A percentile compares a stretch with the other conserved stretches of the same genome.
Evolutionary conservation across 2,329 filamentous ascomycete genomes (phyloP).

Genomic region (Xylariaceae sp.): DNA sequence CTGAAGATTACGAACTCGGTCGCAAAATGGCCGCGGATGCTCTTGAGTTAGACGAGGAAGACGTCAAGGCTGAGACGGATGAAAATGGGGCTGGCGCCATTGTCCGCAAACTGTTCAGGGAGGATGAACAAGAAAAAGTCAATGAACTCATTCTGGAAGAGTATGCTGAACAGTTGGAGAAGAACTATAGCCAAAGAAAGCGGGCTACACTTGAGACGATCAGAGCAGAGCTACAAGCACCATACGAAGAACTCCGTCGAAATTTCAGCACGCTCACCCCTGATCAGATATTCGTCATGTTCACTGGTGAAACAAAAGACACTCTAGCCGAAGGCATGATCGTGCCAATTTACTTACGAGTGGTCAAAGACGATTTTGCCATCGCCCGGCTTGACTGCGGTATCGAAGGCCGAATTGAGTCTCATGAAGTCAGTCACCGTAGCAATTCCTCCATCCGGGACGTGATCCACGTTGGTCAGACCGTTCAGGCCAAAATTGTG

Average conservation of each 20-base stretch:
- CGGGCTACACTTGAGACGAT: slow-evolving; percentile 96
- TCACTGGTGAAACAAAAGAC: slow-evolving; percentile 88
- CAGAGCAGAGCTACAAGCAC: slow-evolving; percentile 85
- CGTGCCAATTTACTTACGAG: slow-evolving; percentile 82
- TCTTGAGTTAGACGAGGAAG: slow-evolving; percentile 93
- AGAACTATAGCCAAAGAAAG: slow-evolving; percentile 91
- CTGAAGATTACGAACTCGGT: slow-evolving; percentile 96
- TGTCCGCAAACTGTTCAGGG: slow-evolving; percentile 91
- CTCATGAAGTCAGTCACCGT: slow-evolving; percentile 77
- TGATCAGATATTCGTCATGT: slow-evolving; percentile 91
- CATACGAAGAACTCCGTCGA: slow-evolving; percentile 91
- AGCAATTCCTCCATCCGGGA: slow-evolving; percentile 67
- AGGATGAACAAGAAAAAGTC: slow-evolving; percentile 91
- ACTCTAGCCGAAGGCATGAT: slow-evolving; percentile 90
- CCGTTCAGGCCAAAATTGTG: slow-evolving; percentile 82
- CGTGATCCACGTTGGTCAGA: slow-evolving; percentile 78
- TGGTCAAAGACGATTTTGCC: slow-evolving; percentile 89
- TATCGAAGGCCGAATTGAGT: slow-evolving; percentile 84
- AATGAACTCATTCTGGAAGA: slow-evolving; percentile 96
- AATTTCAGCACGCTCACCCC: slow-evolving; percentile 71
- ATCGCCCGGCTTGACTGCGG: slow-evolving; percentile 94
- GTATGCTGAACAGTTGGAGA: slow-evolving; percentile 93
- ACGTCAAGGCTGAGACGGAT: slow-evolving; percentile 91
- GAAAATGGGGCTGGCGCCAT: slow-evolving; percentile 89
- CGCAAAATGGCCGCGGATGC: slow-evolving; percentile 99